Evolutionary conservation across 202 grass and related monocot genomes (phyloP), one percentile per base, ranked within the genome.

Genomic region (Bolboschoenoplectus hybrid): DNA sequence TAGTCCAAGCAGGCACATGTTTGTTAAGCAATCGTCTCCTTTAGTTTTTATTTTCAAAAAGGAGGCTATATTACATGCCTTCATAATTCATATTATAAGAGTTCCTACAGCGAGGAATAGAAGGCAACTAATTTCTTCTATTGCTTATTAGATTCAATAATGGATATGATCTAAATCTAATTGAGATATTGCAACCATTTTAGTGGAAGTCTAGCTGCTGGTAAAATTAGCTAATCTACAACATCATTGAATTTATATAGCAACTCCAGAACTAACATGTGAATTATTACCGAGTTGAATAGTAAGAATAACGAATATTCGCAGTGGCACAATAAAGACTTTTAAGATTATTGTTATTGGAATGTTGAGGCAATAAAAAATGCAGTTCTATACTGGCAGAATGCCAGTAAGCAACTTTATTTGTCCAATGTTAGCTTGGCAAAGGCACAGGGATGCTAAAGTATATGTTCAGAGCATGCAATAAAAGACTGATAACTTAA

Each of bases 251-350:
- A 26, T 55, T 55, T 55, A 9, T 0, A 55, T 14, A 55, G 40
- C 39, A 19, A 20, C 41, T 46, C 13, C 38, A 72, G 0, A 72
- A 46, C 41, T 72, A 72, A 46, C 41, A 46, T 46, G 41, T 19
- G 6, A 71, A 9, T 45, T 46, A 19, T 17, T 45, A 45, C 67
- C 16, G 19, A 19, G 14, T 44, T 45, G 16, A 19, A 71, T 71
- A 71, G 67, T 45, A 71, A 44, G 40, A 71, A 45, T 45, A 19
- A 44, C 45, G 67, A 67, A 45, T 71, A 44, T 71, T 71, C 2
- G 14, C 40, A 7, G 6, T 2, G 5, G 13, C 65, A 16, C 12
- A 68, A 41, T 68, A 68, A 67, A 14, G 38, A 17, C 38, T 69
- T 9, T 9, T 46, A 46, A 0, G 35, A 16, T 26, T 26, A 26